phyloP scores from a whole-genome alignment of 805 yeast genomes.

The Candida manassasensis region DNA sequence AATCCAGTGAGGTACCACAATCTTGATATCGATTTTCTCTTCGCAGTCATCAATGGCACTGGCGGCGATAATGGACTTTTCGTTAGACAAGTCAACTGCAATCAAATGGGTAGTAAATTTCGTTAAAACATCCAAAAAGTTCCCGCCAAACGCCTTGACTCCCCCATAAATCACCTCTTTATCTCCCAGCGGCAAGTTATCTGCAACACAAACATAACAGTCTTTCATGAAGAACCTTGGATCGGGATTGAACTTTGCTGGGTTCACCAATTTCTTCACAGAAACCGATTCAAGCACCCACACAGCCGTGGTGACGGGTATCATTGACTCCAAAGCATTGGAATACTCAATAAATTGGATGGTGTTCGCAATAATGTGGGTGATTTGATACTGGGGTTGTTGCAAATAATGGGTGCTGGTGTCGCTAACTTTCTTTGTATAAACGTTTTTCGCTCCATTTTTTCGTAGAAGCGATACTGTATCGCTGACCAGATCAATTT shows the following conservation, averaged over 20 bases:
- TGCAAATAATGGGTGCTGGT: conserved; percentile 7
- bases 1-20: conserved; percentile 79
- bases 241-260: conserved; percentile 66
- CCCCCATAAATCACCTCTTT: conserved; percentile 66
- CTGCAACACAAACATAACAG: conserved; percentile 54
- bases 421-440: conserved; percentile 11
- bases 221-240: conserved; percentile 60
- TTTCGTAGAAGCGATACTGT: conserved; percentile 13
- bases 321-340: conserved; percentile 46
- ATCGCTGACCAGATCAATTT: conserved; percentile 10
- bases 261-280: conserved; percentile 40
- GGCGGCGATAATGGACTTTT: conserved; percentile 54
- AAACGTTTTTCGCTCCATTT: conserved; percentile 20
- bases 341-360: conserved; percentile 49
- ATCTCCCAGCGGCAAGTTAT: conserved; percentile 54
- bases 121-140: conserved; percentile 55
- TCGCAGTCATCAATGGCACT: conserved; percentile 18
- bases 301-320: conserved; percentile 58
- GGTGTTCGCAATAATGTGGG: conserved; percentile 51
- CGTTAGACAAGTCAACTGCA: conserved; percentile 49
- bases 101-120: conserved; percentile 76
- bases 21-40: conserved; percentile 39
- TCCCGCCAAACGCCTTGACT: conserved; percentile 75
- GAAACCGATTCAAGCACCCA: conserved; percentile 55
- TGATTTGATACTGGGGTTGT: conserved; percentile 11